Conservation (phyloP, 495 filamentous ascomycete species). For the Elaphomyces granulatus region DNA sequence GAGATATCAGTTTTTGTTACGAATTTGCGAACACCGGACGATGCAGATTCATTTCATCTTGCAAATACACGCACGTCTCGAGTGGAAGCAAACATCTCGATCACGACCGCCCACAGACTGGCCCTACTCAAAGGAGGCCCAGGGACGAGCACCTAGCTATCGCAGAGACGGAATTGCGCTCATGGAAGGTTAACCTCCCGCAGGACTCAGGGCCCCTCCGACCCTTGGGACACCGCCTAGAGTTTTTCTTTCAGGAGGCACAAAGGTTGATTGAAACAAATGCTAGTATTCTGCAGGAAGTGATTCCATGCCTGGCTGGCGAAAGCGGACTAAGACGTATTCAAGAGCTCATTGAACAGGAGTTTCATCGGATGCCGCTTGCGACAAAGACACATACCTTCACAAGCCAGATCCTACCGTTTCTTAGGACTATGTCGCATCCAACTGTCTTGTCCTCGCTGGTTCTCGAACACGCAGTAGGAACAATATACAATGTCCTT, state of each 20-base stretch:
- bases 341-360: constrained; percentile 14
- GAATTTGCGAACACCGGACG: constrained; percentile 6
- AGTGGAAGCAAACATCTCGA: neutral
- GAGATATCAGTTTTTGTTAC: constrained; percentile 6
- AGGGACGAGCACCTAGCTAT: too few species aligned
- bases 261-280: constrained; percentile 14
- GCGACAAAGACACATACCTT: constrained; percentile 16
- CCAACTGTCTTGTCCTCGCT: constrained; percentile 38
- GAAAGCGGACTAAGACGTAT: constrained; percentile 17
- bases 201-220: neutral
- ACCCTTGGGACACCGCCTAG: constrained; percentile 1
- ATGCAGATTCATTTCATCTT: constrained; percentile 6
- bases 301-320: constrained; percentile 14
- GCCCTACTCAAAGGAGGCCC: too few species aligned
- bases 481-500: constrained; percentile 44
- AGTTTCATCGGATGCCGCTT: constrained; percentile 10
- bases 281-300: constrained; percentile 13
- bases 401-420: constrained; percentile 29
- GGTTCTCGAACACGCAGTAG: constrained; percentile 38
- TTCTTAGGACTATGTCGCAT: constrained; percentile 39
- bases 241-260: constrained; percentile 10
- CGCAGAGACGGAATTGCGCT: constrained; percentile 5
- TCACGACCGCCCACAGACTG: neutral
- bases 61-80: constrained; percentile 9
- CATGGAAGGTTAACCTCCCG: constrained; percentile 6